Conservation (phyloP, 108 stramenopile genomes). For the Nitzschia sp. region DNA sequence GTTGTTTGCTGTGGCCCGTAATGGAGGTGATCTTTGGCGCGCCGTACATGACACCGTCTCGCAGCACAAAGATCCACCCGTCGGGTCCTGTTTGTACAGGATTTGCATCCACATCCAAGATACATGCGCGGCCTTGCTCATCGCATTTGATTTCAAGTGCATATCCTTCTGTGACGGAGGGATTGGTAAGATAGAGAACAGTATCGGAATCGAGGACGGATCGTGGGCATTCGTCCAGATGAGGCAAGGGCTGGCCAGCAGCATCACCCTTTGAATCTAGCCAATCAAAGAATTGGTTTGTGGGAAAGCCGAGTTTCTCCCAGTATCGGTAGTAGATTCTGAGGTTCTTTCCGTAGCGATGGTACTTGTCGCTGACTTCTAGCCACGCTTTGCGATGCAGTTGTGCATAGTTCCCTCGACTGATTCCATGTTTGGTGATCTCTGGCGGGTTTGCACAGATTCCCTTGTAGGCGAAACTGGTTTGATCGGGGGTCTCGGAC, state of each 20-base stretch:
- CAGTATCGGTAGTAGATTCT: constrained; percentile 86
- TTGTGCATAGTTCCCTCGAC: constrained; percentile 74
- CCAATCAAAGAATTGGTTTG: constrained; percentile 86
- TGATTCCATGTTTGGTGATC: constrained; percentile 69
- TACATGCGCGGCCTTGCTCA: constrained; percentile 48
- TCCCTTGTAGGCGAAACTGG: constrained; percentile 58
- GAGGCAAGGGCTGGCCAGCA: constrained; percentile 58
- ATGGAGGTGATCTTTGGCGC: constrained; percentile 78
- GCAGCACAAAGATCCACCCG: constrained; percentile 91
- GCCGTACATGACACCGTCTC: constrained; percentile 82
- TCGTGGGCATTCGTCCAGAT: constrained; percentile 70
- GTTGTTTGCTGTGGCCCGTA: constrained; percentile 53
- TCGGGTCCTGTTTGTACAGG: constrained; percentile 75
- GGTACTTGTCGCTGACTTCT: constrained; percentile 88
- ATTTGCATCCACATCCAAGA: constrained; percentile 50
- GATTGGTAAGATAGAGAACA: constrained; percentile 75
- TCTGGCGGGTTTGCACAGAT: constrained; percentile 74
- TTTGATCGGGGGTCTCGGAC: constrained; percentile 14
- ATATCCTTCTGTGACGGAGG: constrained; percentile 57
- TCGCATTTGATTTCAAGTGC: constrained; percentile 53
- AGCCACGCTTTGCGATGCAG: constrained; percentile 86
- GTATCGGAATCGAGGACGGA: constrained; percentile 78
- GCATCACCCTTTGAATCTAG: constrained; percentile 82
- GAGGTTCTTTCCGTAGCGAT: constrained; percentile 91
- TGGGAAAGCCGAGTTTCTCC: constrained; percentile 73